phyloP scores from a whole-genome alignment of 2,329 filamentous ascomycete genomes.

The Penicillium sp. region DNA sequence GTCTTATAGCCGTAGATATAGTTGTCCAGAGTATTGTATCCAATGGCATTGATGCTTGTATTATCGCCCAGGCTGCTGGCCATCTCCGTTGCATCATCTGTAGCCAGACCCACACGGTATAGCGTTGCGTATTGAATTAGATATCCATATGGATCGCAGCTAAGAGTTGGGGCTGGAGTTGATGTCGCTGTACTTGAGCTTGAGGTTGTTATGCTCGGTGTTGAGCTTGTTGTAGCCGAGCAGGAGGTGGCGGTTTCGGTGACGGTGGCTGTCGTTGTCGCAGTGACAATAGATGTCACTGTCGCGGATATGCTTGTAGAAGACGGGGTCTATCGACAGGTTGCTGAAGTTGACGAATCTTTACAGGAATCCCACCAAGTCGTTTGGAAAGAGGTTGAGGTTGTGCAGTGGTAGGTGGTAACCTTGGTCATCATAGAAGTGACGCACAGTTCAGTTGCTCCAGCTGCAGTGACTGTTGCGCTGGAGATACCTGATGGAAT shows the following conservation, averaged over 20 bases:
- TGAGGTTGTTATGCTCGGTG: background rate
- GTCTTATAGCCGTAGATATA: background rate
- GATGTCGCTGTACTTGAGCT: background rate
- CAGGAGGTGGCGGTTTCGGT: background rate
- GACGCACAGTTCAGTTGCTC: background rate
- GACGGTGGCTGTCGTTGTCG: background rate
- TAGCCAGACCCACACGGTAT: background rate
- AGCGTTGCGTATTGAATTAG: background rate
- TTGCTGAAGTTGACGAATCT: background rate
- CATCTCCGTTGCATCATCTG: background rate
- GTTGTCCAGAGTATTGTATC: constrained; percentile 1
- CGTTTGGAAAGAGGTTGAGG: background rate
- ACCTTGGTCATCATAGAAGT: background rate
- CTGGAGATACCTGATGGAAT: background rate
- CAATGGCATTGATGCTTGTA: background rate
- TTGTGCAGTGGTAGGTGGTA: background rate
- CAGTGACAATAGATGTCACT: background rate
- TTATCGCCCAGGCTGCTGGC: background rate
- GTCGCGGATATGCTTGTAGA: background rate
- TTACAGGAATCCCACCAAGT: constrained; percentile 1
- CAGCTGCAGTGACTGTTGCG: background rate
- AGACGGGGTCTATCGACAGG: background rate
- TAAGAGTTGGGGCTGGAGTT: background rate
- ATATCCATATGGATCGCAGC: constrained; percentile 3
- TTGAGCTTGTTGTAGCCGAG: no score